phyloP scores from a whole-genome alignment of 2,329 filamentous ascomycete genomes.

The Neofusicoccum sp. region DNA sequence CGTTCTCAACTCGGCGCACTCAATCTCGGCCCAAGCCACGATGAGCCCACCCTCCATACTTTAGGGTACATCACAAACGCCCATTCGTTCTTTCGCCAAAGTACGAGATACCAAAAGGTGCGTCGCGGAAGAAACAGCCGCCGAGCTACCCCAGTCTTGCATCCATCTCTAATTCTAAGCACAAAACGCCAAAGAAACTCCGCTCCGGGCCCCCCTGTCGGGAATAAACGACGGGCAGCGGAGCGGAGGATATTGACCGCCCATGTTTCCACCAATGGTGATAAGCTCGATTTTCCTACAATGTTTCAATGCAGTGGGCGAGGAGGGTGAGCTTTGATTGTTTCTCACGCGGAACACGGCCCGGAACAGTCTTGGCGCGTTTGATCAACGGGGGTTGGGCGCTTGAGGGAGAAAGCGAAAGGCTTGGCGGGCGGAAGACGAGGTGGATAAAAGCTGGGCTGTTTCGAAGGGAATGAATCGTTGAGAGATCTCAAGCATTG shows the following conservation, averaged over 20 bases:
- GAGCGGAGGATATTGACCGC: background rate
- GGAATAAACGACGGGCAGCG: background rate
- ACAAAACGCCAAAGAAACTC: background rate
- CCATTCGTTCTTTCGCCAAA: no score
- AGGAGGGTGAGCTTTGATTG: background rate
- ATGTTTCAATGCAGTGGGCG: background rate
- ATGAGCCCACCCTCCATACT: no score
- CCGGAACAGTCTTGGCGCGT: conserved; percentile 4
- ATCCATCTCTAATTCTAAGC: no score
- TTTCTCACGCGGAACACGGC: background rate
- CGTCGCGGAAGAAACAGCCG: no score
- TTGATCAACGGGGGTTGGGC: conserved; percentile 4
- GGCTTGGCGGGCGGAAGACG: background rate
- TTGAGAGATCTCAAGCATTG: background rate
- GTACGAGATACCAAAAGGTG: no score
- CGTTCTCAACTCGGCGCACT: no score
- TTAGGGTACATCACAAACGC: no score
- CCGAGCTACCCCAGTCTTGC: no score
- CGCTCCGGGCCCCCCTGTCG: background rate
- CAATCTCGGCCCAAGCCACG: no score
- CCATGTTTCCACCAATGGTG: background rate
- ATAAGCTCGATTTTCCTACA: background rate
- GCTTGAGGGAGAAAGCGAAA: no score
- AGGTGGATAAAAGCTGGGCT: background rate
- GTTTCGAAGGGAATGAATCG: background rate